Conservation (phyloP, 2,329 filamentous ascomycete species). For the Magnaporthales sp. region DNA sequence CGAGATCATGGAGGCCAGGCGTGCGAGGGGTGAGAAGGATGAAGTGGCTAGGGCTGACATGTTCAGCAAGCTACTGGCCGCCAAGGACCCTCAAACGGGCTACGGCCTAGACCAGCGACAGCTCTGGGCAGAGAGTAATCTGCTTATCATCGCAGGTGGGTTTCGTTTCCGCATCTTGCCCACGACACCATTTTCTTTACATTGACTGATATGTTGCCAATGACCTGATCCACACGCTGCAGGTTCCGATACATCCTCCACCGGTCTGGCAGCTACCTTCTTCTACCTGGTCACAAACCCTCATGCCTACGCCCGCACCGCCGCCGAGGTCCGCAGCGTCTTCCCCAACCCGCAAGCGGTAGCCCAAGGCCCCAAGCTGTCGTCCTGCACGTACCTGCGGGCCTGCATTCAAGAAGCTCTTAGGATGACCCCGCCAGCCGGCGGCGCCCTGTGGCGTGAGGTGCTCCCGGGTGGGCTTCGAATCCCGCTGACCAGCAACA, state of each 20-base stretch:
- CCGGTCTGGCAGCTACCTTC: conserved; percentile 17
- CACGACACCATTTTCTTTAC: too few species aligned
- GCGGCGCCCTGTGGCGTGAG: conserved; percentile 20
- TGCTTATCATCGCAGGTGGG: too few species aligned
- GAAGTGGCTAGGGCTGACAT: not conserved
- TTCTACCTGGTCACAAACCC: conserved; percentile 19
- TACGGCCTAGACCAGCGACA: not conserved
- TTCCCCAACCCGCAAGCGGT: not conserved
- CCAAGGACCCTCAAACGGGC: not conserved
- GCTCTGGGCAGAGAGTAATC: not conserved
- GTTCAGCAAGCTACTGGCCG: not conserved
- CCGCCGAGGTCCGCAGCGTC: not conserved
- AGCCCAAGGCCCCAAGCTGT: conserved; percentile 7
- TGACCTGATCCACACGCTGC: not conserved
- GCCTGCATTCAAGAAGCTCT: conserved; percentile 35
- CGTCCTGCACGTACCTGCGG: conserved; percentile 24
- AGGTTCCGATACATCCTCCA: conserved; percentile 18
- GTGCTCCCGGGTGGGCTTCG: conserved; percentile 17
- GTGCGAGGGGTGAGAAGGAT: not conserved
- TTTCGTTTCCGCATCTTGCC: too few species aligned
- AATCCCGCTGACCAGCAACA: too few species aligned
- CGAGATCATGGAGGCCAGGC: too few species aligned
- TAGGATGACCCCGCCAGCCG: conserved; percentile 32
- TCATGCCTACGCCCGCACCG: not conserved
- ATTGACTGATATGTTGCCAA: not conserved